Evolutionary conservation across 345 rosid species (phyloP).

Genomic region (Hypericum perforatum): DNA sequence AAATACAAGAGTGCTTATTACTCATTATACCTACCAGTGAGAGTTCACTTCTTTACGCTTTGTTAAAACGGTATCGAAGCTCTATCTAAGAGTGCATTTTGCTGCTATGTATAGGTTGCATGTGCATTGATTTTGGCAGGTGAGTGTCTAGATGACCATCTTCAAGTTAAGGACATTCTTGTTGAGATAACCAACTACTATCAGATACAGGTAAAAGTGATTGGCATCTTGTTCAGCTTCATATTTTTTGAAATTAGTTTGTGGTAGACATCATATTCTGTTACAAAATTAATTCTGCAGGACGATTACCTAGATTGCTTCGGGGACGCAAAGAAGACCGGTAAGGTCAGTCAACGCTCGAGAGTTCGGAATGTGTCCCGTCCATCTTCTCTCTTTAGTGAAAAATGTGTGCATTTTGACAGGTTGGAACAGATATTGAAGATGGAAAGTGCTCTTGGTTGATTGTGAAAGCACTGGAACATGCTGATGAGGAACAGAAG

Average conservation of each 20-base stretch:
- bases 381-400: no score
- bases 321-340: no score
- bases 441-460: no score
- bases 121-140: constrained; percentile 4
- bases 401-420: no score
- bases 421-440: no score
- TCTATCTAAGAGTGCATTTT: background rate
- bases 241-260: background rate
- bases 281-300: background rate
- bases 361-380: no score
- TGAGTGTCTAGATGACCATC: background rate
- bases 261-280: background rate
- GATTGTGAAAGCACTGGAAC: no score
- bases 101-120: background rate
- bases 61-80: background rate
- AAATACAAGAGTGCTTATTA: constrained; percentile 3
- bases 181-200: background rate
- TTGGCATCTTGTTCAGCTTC: background rate
- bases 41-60: background rate
- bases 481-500: no score
- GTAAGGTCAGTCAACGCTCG: no score
- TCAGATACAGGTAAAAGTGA: constrained; percentile 1
- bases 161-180: background rate
- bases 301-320: no score
- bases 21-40: constrained; percentile 1